These are phyloP conservation scores for Medicago ruthenica DNA, from an alignment of 306 rosid genomes.

Conservation along the genomic window DNA sequence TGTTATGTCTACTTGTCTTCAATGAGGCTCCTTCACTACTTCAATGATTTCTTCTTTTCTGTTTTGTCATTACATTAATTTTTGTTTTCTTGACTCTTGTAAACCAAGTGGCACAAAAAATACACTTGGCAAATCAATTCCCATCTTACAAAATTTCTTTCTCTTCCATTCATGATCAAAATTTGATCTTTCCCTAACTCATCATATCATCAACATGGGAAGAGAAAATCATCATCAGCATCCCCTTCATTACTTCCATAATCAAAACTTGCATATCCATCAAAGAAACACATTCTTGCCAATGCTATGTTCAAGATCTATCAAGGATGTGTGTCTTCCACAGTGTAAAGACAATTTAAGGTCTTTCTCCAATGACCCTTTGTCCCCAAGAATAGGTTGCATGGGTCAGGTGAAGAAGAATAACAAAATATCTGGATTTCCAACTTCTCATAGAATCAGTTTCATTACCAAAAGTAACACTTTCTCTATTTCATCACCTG, in stretches of 20 bases:
- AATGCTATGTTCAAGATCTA: slow-evolving; percentile 72
- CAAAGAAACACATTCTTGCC: slow-evolving; percentile 69
- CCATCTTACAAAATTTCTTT: slow-evolving; percentile 3
- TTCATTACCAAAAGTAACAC: slow-evolving; percentile 36
- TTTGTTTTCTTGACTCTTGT: slow-evolving; percentile 5
- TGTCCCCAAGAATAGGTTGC: slow-evolving; percentile 84
- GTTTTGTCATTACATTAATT: slow-evolving; percentile 25
- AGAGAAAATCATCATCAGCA: slow-evolving; percentile 53
- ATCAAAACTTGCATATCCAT: slow-evolving; percentile 42
- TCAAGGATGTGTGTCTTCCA: slow-evolving; percentile 62
- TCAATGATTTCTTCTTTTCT: slow-evolving; percentile 21
- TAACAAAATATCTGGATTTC: slow-evolving; percentile 64
- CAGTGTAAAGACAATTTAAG: slow-evolving; percentile 33
- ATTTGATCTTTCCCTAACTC: neutral
- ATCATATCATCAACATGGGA: slow-evolving; percentile 48
- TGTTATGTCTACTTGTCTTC: slow-evolving; percentile 24
- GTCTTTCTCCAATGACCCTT: slow-evolving; percentile 57
- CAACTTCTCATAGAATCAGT: slow-evolving; percentile 43
- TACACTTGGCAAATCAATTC: slow-evolving; percentile 2
- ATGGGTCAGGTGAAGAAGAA: slow-evolving; percentile 83
- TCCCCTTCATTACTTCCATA: slow-evolving; percentile 31
- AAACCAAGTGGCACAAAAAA: slow-evolving; percentile 25
- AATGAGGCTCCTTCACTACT: slow-evolving; percentile 10
- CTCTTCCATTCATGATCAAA: neutral
- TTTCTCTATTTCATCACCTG: slow-evolving; percentile 30